Evolutionary conservation across 2,329 filamentous ascomycete genomes (phyloP).

Genomic region (Tolypocladium inflatum): DNA sequence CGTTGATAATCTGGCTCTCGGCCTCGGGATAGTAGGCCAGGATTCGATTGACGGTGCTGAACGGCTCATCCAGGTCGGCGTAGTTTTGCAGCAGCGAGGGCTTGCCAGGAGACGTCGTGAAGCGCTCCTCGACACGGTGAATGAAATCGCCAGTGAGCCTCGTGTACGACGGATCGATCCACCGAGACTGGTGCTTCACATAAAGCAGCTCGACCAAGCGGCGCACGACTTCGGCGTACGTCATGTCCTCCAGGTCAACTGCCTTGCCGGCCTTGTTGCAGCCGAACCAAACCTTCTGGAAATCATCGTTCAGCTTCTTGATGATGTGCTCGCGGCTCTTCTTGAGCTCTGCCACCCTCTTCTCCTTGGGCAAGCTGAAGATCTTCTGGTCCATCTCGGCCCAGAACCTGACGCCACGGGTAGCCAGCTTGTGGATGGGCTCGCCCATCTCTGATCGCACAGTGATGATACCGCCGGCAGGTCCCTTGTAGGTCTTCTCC

Average conservation of each 20-base stretch:
- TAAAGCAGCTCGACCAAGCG: slow-evolving; percentile 87
- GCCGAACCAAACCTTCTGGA: slow-evolving; percentile 96
- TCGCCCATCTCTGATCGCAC: slow-evolving; percentile 99
- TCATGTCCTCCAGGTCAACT: slow-evolving; percentile 92
- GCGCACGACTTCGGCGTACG: slow-evolving; percentile 77
- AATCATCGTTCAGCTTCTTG: slow-evolving; percentile 90
- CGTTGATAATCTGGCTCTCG: slow-evolving; percentile 87
- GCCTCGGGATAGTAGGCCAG: slow-evolving; percentile 78
- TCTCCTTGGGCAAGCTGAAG: slow-evolving; percentile 91
- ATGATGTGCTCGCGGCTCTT: slow-evolving; percentile 88
- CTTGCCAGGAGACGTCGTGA: slow-evolving; percentile 62
- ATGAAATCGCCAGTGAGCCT: slow-evolving; percentile 91
- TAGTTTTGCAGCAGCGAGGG: slow-evolving; percentile 84
- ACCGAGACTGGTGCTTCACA: slow-evolving; percentile 80
- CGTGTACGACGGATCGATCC: slow-evolving; percentile 81
- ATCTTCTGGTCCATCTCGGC: slow-evolving; percentile 99
- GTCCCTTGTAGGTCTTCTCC: slow-evolving; percentile 89
- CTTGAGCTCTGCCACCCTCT: slow-evolving; percentile 78
- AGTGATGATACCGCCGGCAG: slow-evolving; percentile 88
- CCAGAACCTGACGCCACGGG: slow-evolving; percentile 93
- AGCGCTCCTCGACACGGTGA: slow-evolving; percentile 91
- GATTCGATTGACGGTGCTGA: slow-evolving; percentile 66
- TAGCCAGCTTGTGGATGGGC: slow-evolving; percentile 97
- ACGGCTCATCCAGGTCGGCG: slow-evolving; percentile 77
- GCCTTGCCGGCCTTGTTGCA: slow-evolving; percentile 71